Percentiles rank a stretch among this genome's conserved stretches.
Evolutionary conservation across 306 rosid genomes (phyloP).

Genomic region (Pyrus pyrifolia): DNA sequence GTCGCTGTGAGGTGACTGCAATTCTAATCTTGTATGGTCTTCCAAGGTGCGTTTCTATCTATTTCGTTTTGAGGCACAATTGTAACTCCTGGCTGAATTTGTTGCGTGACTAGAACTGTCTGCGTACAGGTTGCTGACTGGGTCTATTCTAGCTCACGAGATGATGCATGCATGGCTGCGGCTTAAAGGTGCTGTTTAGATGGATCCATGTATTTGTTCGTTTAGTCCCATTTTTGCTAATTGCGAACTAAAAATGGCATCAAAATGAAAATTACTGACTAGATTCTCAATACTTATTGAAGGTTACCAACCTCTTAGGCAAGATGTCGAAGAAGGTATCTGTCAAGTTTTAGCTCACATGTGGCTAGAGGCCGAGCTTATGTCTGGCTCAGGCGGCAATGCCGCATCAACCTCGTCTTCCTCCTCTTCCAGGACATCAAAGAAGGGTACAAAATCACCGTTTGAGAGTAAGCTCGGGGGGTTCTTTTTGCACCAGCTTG

Average conservation of each 20-base stretch:
- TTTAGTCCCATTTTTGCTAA: neutral
- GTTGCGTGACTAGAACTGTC: slow-evolving; percentile 3
- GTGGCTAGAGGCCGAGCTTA: slow-evolving; percentile 83
- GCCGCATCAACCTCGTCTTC: slow-evolving; percentile 49
- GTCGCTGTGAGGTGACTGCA: slow-evolving; percentile 94
- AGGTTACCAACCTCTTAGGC: slow-evolving; percentile 90
- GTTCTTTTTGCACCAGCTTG: slow-evolving; percentile 88
- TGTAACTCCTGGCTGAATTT: neutral
- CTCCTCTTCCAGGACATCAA: slow-evolving; percentile 35
- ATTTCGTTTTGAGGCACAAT: neutral
- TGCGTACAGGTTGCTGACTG: slow-evolving; percentile 71
- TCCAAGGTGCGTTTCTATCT: slow-evolving; percentile 61
- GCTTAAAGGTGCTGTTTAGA: slow-evolving; percentile 51
- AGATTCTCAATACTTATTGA: neutral
- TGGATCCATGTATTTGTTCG: neutral
- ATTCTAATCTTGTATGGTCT: slow-evolving; percentile 87
- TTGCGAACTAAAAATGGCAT: neutral
- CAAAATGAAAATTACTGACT: neutral
- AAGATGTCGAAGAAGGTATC: slow-evolving; percentile 97
- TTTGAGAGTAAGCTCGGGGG: slow-evolving; percentile 88
- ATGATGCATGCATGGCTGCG: slow-evolving; percentile 99
- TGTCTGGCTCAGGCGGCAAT: slow-evolving; percentile 46
- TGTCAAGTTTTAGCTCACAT: slow-evolving; percentile 96
- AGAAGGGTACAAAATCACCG: slow-evolving; percentile 44
- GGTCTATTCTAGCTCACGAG: slow-evolving; percentile 94